These are phyloP conservation scores for Ophiostoma piceae DNA, from an alignment of 2,329 filamentous ascomycete species.

Conservation along the genomic window DNA sequence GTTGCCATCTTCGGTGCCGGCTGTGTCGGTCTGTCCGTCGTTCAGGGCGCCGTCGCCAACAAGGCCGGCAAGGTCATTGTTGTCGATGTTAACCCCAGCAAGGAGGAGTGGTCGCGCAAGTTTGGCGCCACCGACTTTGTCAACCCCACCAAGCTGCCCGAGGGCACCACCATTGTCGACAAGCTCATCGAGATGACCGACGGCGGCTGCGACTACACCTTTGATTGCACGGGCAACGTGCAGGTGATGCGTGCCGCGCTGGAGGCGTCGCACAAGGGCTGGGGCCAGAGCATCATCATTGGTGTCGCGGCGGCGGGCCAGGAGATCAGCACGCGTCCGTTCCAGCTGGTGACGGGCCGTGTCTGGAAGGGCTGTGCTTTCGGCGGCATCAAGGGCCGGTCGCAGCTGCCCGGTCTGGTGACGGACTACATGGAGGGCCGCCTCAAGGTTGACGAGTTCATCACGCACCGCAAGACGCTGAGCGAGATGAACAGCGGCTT, in stretches of 20 bases:
- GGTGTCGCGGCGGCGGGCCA: conserved; percentile 94
- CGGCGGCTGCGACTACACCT: conserved; percentile 96
- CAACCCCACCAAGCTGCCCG: conserved; percentile 72
- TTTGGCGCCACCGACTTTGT: conserved; percentile 97
- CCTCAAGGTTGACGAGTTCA: conserved; percentile 98
- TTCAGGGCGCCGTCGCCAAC: conserved; percentile 86
- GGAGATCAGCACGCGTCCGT: conserved; percentile 85
- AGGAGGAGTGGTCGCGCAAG: conserved; percentile 88
- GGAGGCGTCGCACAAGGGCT: conserved; percentile 98
- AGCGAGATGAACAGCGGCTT: conserved; percentile 81
- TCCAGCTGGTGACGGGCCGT: conserved; percentile 96
- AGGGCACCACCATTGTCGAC: conserved; percentile 77
- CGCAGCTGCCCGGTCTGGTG: conserved; percentile 82
- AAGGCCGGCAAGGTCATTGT: conserved; percentile 73
- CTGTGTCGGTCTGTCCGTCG: conserved; percentile 90
- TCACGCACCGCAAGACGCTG: conserved; percentile 86
- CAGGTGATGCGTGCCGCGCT: conserved; percentile 91
- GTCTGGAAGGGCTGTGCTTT: conserved; percentile 98
- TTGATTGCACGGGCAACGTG: conserved; percentile 98
- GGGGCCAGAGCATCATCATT: conserved; percentile 97
- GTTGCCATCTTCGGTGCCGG: conserved; percentile 92
- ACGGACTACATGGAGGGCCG: conserved; percentile 81
- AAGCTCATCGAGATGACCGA: conserved; percentile 96
- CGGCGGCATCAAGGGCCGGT: conserved; percentile 94
- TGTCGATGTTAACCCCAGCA: conserved; percentile 72